Conservation (phyloP, 768 basidiomycete species). For the Solioccasus polychromus region DNA sequence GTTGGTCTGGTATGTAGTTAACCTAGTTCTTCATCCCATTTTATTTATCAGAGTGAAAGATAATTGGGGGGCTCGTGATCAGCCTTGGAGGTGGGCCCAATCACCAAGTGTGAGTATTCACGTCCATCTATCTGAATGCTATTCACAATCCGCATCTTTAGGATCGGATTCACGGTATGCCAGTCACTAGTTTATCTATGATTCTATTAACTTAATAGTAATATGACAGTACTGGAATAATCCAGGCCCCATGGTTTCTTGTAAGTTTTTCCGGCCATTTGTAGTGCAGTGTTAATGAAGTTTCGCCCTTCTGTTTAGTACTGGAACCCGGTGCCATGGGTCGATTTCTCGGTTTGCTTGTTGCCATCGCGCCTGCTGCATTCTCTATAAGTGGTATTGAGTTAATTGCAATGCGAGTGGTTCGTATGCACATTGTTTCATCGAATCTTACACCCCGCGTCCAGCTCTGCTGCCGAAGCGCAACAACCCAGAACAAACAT, state of each 20-base stretch:
- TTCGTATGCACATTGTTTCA: conserved; percentile 13
- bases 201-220: background rate
- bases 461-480: conserved; percentile 72
- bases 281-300: background rate
- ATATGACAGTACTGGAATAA: conserved; percentile 21
- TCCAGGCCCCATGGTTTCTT: conserved; percentile 25
- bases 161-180: conserved; percentile 19
- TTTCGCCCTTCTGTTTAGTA: background rate
- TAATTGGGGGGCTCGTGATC: conserved; percentile 46
- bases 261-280: conserved; percentile 1
- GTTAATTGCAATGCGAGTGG: conserved; percentile 59
- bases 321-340: conserved; percentile 21
- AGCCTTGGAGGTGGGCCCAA: conserved; percentile 59
- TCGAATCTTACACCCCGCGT: conserved; percentile 8
- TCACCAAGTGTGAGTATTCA: conserved; percentile 37
- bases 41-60: conserved; percentile 13
- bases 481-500: conserved; percentile 78
- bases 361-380: conserved; percentile 31
- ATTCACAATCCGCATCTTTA: conserved; percentile 4
- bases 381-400: conserved; percentile 83
- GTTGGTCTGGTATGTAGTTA: conserved; percentile 27
- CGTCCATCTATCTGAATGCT: conserved; percentile 25
- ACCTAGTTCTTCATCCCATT: background rate
- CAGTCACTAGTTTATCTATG: too few species aligned
- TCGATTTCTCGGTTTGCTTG: conserved; percentile 23